Conservation (phyloP, 2,329 filamentous ascomycete genomes). For the Ceratocystis smalleyi region DNA sequence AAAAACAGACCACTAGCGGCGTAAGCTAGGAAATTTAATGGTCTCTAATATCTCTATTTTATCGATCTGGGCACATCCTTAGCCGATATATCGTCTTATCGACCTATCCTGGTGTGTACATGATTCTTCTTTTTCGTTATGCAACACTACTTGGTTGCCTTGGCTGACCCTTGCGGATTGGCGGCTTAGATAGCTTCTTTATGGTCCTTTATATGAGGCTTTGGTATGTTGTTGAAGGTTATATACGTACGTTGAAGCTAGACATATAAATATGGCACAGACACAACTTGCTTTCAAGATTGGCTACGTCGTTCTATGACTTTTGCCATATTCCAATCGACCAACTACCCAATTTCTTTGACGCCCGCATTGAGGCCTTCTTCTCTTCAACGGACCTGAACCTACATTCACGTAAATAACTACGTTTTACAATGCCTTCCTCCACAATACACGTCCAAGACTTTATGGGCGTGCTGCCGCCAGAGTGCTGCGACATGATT, state of each 20-base stretch:
- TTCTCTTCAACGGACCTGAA: background rate
- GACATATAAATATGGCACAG: background rate
- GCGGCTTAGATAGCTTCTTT: background rate
- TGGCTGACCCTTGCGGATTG: background rate
- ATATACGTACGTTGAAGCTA: no score
- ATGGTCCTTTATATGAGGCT: no score
- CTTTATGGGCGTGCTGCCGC: constrained; percentile 7
- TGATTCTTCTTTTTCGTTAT: background rate
- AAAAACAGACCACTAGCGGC: background rate
- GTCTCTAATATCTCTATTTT: background rate
- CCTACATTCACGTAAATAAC: constrained; percentile 2
- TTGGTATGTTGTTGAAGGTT: no score
- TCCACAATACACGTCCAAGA: constrained; percentile 9
- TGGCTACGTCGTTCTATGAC: background rate
- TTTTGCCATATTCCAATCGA: background rate
- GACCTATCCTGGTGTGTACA: background rate
- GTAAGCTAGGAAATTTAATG: background rate
- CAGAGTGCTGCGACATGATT: constrained; percentile 12
- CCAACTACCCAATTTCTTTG: background rate
- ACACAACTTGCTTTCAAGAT: background rate
- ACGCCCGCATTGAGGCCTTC: background rate
- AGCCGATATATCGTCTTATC: constrained; percentile 1
- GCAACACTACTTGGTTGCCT: background rate
- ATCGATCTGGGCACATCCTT: background rate
- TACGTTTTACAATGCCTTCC: background rate